These are phyloP conservation scores for Phytopythium aichiense DNA, from an alignment of 352 stramenopile genomes.

Conservation along the genomic window DNA sequence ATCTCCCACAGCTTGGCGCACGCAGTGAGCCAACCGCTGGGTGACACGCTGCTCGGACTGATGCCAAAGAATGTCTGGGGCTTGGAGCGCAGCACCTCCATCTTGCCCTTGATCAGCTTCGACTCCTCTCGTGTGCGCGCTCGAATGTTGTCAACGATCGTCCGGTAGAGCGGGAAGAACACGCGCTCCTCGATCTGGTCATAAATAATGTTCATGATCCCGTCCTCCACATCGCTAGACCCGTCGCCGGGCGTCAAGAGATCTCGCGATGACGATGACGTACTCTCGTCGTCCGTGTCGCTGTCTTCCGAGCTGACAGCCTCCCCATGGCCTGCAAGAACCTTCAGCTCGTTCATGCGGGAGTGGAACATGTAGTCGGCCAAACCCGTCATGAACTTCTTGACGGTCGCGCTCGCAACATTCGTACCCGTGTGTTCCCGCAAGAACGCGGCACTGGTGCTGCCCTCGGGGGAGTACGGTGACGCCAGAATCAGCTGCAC, in stretches of 20 bases:
- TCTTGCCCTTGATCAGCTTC: slow-evolving; percentile 73
- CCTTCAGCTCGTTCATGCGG: slow-evolving; percentile 68
- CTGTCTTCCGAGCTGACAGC: slow-evolving; percentile 22
- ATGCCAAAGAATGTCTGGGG: slow-evolving; percentile 85
- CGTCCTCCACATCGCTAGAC: slow-evolving; percentile 52
- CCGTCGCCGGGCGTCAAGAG: slow-evolving; percentile 12
- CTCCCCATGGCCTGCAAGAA: slow-evolving; percentile 48
- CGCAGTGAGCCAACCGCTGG: slow-evolving; percentile 53
- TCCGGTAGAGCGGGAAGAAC: slow-evolving; percentile 72
- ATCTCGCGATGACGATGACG: background rate
- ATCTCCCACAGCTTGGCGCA: slow-evolving; percentile 66
- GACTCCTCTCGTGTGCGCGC: slow-evolving; percentile 55
- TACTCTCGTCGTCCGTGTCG: slow-evolving; percentile 24
- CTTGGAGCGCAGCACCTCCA: slow-evolving; percentile 74
- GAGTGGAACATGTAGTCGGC: slow-evolving; percentile 81
- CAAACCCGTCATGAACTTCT: slow-evolving; percentile 75
- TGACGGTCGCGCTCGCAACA: slow-evolving; percentile 47
- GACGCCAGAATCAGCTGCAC: slow-evolving; percentile 80
- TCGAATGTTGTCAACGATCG: slow-evolving; percentile 62
- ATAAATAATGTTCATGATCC: slow-evolving; percentile 64
- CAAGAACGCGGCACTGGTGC: slow-evolving; percentile 64
- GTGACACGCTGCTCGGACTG: slow-evolving; percentile 54
- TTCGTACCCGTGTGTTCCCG: slow-evolving; percentile 52
- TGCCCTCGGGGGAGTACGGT: slow-evolving; percentile 81
- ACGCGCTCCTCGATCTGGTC: slow-evolving; percentile 86